These are phyloP conservation scores for Metrosideros polymorpha DNA, from an alignment of 441 rosid species.

Conservation along the genomic window DNA sequence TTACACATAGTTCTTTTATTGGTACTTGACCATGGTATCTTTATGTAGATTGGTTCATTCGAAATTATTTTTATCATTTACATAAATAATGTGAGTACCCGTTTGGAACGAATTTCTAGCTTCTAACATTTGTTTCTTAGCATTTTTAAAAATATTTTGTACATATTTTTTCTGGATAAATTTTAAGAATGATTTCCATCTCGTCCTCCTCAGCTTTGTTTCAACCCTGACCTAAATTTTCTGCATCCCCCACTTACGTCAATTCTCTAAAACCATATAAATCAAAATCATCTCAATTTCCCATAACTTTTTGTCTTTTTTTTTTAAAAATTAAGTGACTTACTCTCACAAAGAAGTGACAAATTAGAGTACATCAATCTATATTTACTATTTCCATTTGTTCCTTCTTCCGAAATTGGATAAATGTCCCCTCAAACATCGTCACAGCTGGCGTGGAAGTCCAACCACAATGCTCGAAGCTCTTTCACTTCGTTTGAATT, in stretches of 20 bases:
- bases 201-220: not conserved
- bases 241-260: not conserved
- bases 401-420: not conserved
- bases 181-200: not conserved
- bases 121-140: not conserved
- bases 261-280: not conserved
- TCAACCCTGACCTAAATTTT: not conserved
- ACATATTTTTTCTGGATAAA: not conserved
- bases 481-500: not conserved
- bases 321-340: not conserved
- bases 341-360: not conserved
- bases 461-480: not conserved
- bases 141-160: not conserved
- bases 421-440: not conserved
- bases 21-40: not conserved
- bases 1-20: not conserved
- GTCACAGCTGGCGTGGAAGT: not conserved
- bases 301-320: no score
- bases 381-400: not conserved
- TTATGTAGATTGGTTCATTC: not conserved
- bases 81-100: not conserved
- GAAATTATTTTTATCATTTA: not conserved
- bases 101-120: not conserved
- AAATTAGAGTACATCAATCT: not conserved
- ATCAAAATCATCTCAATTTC: not conserved